Evolutionary conservation across 352 stramenopile genomes (phyloP).

Genomic region (Globisporangium abappressorium): DNA sequence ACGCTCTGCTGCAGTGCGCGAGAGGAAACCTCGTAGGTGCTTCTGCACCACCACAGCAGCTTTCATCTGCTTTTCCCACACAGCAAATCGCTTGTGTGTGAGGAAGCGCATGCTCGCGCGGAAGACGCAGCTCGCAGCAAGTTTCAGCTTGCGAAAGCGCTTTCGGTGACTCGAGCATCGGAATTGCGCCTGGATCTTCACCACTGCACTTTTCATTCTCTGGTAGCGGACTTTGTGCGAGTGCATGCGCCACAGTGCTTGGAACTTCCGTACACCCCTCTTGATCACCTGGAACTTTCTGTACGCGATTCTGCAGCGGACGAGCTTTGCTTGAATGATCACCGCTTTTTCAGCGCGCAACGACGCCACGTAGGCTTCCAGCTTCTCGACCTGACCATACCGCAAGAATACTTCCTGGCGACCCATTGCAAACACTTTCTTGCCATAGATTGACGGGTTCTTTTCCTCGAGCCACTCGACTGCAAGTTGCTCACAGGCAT

Average conservation of each 20-base stretch:
- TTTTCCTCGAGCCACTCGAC: conserved; percentile 40
- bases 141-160: conserved; percentile 28
- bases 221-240: conserved; percentile 13
- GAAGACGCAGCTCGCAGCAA: conserved; percentile 36
- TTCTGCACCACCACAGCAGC: conserved; percentile 43
- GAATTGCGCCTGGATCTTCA: conserved; percentile 36
- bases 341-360: conserved; percentile 46
- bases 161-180: conserved; percentile 30
- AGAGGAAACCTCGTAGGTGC: conserved; percentile 49
- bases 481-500: conserved; percentile 51
- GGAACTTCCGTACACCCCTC: conserved; percentile 31
- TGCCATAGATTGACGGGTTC: conserved; percentile 13
- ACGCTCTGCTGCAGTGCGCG: conserved; percentile 58
- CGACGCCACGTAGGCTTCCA: conserved; percentile 46
- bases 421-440: conserved; percentile 64
- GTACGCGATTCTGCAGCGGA: conserved; percentile 31
- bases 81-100: conserved; percentile 37
- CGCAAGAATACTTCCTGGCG: conserved; percentile 73
- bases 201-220: conserved; percentile 6
- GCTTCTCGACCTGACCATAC: conserved; percentile 72
- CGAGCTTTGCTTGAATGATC: conserved; percentile 52
- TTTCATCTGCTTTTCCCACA: conserved; percentile 30
- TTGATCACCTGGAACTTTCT: conserved; percentile 44
- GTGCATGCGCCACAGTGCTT: conserved; percentile 58
- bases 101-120: conserved; percentile 36